phyloP scores from a whole-genome alignment of 2,329 filamentous ascomycete species.

The Pseudocercospora cruenta region DNA sequence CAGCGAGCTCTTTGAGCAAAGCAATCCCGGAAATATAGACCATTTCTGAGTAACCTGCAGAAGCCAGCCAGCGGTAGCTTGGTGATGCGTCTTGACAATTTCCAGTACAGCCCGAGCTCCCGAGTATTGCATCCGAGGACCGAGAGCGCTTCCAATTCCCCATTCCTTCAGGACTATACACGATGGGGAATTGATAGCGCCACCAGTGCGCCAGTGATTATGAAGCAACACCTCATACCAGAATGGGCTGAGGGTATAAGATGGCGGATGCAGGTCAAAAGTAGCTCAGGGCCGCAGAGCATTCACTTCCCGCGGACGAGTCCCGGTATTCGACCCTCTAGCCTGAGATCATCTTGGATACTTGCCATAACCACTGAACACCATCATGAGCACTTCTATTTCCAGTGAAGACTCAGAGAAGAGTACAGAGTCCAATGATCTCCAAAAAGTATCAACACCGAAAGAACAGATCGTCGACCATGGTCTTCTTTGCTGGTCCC shows the following conservation, averaged over 20 bases:
- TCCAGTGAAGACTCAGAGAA: background rate
- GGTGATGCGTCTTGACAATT: background rate
- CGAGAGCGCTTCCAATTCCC: background rate
- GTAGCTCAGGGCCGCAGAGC: background rate
- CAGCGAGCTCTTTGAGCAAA: background rate
- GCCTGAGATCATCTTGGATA: background rate
- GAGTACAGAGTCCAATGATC: background rate
- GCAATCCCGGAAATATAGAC: background rate
- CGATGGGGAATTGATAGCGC: background rate
- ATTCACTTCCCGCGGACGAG: background rate
- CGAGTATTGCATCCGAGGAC: background rate
- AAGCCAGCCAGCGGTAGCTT: background rate
- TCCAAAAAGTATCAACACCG: background rate
- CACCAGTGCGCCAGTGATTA: background rate
- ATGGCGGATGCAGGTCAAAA: background rate
- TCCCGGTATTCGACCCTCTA: background rate
- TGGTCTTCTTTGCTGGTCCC: background rate
- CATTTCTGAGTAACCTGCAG: background rate
- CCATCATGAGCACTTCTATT: background rate
- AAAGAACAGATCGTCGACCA: background rate
- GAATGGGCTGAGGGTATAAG: background rate
- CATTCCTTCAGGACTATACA: background rate
- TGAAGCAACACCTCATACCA: background rate
- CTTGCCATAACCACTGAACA: background rate
- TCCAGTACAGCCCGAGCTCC: background rate